Evolutionary conservation across 345 rosid species (phyloP).

Genomic region (Syzygium grande): DNA sequence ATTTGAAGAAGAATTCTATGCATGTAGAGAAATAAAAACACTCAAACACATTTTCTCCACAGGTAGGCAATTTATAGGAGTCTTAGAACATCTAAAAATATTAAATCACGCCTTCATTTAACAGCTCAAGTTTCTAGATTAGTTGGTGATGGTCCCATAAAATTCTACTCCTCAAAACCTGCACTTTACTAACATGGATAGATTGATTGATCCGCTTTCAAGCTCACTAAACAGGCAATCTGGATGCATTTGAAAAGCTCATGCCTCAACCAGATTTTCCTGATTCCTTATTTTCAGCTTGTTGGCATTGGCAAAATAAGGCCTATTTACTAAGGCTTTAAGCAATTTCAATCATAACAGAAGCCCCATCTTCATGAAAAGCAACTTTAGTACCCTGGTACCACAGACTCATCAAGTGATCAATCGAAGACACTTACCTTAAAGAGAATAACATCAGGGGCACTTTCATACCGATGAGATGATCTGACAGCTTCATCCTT

Average conservation of each 20-base stretch:
- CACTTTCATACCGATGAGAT: conserved; percentile 84
- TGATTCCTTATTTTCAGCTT: not conserved
- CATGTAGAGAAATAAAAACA: not conserved
- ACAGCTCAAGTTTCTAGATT: not conserved
- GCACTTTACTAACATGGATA: not conserved
- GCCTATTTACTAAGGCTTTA: not conserved
- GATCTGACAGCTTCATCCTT: conserved; percentile 84
- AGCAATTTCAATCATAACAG: not conserved
- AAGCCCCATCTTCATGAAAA: not conserved
- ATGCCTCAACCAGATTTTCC: not conserved
- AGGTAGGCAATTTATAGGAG: not conserved
- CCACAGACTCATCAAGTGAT: not conserved
- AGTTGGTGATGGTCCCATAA: not conserved
- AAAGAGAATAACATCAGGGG: conserved; percentile 88
- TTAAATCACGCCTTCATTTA: not conserved
- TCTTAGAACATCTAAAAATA: not conserved
- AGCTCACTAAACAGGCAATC: not conserved
- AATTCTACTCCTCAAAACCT: not conserved
- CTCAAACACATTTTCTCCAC: not conserved
- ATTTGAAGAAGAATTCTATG: not conserved
- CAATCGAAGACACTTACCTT: conserved; percentile 34
- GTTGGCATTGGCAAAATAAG: not conserved
- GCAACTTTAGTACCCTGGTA: not conserved
- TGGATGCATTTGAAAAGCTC: not conserved
- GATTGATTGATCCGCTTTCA: not conserved